Percentiles rank a stretch among this genome's conserved stretches.
These are phyloP conservation scores for Umbilicaria muhlenbergii DNA, from an alignment of 495 filamentous ascomycete genomes.

Conservation along the genomic window DNA sequence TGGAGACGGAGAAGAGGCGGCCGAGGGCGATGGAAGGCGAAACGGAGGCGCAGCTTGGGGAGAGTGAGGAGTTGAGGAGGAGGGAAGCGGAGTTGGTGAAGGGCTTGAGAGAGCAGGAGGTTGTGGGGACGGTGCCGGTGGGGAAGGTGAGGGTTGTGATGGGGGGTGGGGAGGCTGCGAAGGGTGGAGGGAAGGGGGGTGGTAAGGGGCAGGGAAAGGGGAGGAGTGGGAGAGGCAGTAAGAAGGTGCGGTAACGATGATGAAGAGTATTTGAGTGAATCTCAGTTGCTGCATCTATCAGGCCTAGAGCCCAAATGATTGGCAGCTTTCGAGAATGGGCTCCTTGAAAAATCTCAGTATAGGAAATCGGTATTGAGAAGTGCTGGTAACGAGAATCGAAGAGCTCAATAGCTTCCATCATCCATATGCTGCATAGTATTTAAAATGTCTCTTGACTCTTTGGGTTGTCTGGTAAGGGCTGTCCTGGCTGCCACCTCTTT, in stretches of 20 bases:
- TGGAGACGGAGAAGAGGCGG: constrained; percentile 22
- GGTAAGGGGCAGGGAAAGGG: constrained; percentile 25
- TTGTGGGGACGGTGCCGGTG: constrained; percentile 67
- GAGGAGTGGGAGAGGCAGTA: constrained; percentile 29
- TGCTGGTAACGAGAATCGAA: too few relatives aligned
- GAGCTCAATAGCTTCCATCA: too few relatives aligned
- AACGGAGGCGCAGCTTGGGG: constrained; percentile 20
- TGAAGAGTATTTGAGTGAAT: too few relatives aligned
- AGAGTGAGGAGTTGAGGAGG: constrained; percentile 65
- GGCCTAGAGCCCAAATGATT: too few relatives aligned
- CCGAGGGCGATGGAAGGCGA: constrained; percentile 28
- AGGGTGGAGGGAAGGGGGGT: constrained; percentile 30
- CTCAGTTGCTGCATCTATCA: too few relatives aligned
- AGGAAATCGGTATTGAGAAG: too few relatives aligned
- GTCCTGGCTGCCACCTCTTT: too few relatives aligned
- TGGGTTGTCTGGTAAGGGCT: too few relatives aligned
- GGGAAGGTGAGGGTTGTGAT: constrained; percentile 75
- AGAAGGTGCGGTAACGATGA: constrained; percentile 18
- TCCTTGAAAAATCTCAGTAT: too few relatives aligned
- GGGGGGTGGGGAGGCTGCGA: constrained; percentile 30
- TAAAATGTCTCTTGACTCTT: too few relatives aligned
- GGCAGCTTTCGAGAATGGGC: too few relatives aligned
- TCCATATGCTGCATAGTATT: too few relatives aligned
- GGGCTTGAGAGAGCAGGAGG: constrained; percentile 65
- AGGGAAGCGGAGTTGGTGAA: constrained; percentile 70